Evolutionary conservation across 192 early-diverging fungal genomes (phyloP), one percentile per base, ranked within the genome.

Genomic region (Umbelopsis ramanniana): DNA sequence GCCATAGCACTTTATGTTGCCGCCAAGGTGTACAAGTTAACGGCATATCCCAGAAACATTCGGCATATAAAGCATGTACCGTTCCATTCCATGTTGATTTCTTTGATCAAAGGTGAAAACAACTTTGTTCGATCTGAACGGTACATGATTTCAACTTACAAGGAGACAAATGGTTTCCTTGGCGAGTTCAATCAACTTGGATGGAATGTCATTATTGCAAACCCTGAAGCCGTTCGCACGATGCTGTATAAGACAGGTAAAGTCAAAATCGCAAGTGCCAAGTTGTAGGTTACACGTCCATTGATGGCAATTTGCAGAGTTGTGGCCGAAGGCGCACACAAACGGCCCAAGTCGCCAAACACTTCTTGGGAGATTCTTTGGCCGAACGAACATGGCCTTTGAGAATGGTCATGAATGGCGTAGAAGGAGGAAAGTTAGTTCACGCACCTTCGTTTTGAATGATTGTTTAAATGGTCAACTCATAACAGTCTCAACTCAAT

Each of bases 161-260:
- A 57, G 29, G 54, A 57, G 24, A 57, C 7, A 3, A 57, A 57
- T 29, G 54, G 54, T 10, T 23, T 57, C 21, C 8, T 57, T 26
- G 22, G 21, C 0, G 12, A 23, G 14, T 33, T 23, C 26, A 23
- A 24, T 23, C 54, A 57, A 57, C 23, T 33, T 57, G 54, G 54
- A 35, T 57, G 54, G 54, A 17, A 9, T 4, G 29, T 57, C 0
- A 12, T 23, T 17, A 3, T 57, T 17, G 7, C 54, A 19, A 57
- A 57, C 26, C 54, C 54, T 15, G 54, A 57, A 33, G 54, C 26
- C 1, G 9, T 57, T 14, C 23, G 29, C 19, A 57, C 14, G 1
- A 11, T 57, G 19, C 26, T 57, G 19, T 57, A 57, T 23, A 57
- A 57, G 24, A 57, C 54, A 33, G 54, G 54, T 57, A 57, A 24